Base-by-base conservation (phyloP, 2,329 filamentous ascomycete genomes). In the Calonectria ilicicola region DNA sequence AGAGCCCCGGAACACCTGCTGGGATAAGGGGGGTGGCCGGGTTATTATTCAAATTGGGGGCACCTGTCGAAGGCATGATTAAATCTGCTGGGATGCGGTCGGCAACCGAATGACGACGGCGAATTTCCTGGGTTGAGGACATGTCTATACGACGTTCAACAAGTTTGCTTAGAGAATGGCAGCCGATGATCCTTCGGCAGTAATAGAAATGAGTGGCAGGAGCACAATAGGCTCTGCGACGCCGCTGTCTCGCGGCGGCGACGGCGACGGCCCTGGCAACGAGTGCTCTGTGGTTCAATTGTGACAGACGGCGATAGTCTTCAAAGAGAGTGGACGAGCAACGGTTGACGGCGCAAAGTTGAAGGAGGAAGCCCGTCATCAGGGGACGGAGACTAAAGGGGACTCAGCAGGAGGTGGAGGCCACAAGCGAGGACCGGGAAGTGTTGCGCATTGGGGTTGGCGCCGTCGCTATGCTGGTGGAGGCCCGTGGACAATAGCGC, bases 321-420 rank as follows among this genome's bases (percentile, higher is more conserved):
- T 87, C 80, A 75, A 86, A 82, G 80, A 88, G 82, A 81, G 84
- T 78, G 82, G 82, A 83, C 77, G 85, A 85, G 79, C 83, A 86
- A 78, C 85, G 84, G 81, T 87, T 85, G 77, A 84, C 81, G 80
- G 85, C 84, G 81, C 87, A 89, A 75, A 87, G 82, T 81, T 84
- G 83, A 71, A 88, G 80, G 73, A 88, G 84, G 79, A 85, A 85
- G 78, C 82, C 83, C 79, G 85, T 87, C 88, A 89, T 89, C 85
- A 80, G 80, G 76, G 74, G 73, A 76, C 72, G 77, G 72, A 74
- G 74, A 77, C 74, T 79, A 79, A 78, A 77, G 78, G 74, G 77
- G 77, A 75, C 53, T 74, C 74, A 74, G 75, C 73, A 49, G 70
- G 62, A 65, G 64, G 62, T 74, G 71, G 71, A 64, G 69, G 70